phyloP scores from a whole-genome alignment of 441 rosid genomes.

The Jatropha podagrica region DNA sequence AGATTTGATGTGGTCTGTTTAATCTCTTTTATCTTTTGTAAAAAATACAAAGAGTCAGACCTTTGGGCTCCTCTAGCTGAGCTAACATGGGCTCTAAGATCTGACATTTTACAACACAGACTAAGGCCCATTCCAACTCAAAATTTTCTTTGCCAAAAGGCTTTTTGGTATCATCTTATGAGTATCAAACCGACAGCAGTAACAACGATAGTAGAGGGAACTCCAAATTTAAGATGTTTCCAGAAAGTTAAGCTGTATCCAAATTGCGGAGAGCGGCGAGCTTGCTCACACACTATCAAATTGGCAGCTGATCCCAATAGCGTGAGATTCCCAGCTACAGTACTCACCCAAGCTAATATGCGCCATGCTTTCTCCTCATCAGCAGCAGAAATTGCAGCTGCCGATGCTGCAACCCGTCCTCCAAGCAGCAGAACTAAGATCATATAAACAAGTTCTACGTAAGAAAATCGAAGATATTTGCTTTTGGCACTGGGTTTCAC shows the following conservation, averaged over 20 bases:
- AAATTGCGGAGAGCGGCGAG: constrained; percentile 50
- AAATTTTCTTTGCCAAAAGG: no score
- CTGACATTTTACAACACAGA: no score
- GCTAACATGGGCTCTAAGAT: no score
- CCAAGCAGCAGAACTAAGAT: constrained; percentile 68
- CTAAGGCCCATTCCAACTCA: no score
- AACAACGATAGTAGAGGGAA: constrained; percentile 65
- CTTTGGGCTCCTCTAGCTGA: no score
- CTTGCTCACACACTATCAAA: constrained; percentile 89
- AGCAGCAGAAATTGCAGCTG: constrained; percentile 42
- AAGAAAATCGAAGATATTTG: not conserved
- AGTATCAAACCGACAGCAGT: constrained; percentile 61
- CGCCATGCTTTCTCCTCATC: constrained; percentile 82
- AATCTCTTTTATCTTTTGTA: no score
- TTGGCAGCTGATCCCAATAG: constrained; percentile 81
- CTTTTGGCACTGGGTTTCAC: not conserved
- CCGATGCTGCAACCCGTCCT: constrained; percentile 64
- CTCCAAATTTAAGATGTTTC: constrained; percentile 69
- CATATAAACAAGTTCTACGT: not conserved
- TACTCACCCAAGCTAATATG: constrained; percentile 79
- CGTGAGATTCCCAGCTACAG: constrained; percentile 74
- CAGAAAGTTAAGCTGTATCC: constrained; percentile 63
- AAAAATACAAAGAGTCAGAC: no score
- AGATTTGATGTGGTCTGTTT: no score
- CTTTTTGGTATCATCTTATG: constrained; percentile 31